Base-by-base conservation (phyloP, 768 basidiomycete genomes). In the Boletus tylopilopsis region DNA sequence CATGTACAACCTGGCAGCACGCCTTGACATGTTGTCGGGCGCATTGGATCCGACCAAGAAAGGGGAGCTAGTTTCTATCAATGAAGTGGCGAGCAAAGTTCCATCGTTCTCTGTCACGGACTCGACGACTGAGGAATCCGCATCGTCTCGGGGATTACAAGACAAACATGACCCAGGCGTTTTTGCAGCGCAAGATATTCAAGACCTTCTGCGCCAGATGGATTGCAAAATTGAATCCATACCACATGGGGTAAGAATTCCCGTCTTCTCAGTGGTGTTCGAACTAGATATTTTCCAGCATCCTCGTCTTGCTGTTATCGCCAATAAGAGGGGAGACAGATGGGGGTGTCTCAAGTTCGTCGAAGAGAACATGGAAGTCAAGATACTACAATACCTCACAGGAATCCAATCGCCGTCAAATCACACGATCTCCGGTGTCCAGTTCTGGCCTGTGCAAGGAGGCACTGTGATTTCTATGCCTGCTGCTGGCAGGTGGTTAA, bases 291-390 rank as follows among this genome's bases (percentile, higher is more conserved):
- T 22, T 23, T 7, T 16, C 21, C 4, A 38, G 22, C 37, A 38
- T 38, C 22, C 37, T 16, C 7, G 21, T 15, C 37, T 38, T 23
- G 37, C 37, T 3, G 13, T 38, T 12, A 38, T 39, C 10, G 30
- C 24, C 24, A 29, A 16, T 32, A 34, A 41, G 16, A 7, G 25
- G 18, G 24, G 30, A 6, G 42, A 34, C 21, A n/a, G 5, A 9
- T 22, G 16, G 7, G 34, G 38, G 24, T 58, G 49, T 30, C 42
- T 58, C 16, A 56, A 58, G 22, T 58, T 52, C 33, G 21, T 49
- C 3, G 15, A 45, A 35, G 10, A 15, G 13, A 43, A 22, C 3
- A 33, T 22, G 13, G 50, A 58, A 27, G 25, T 58, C 15, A 8
- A 47, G 4, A 29, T 57, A 32, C 41, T 56, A 7, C 34, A 16